Conservation (phyloP, 2,329 filamentous ascomycete species). For the Thielaviopsis musarum region DNA sequence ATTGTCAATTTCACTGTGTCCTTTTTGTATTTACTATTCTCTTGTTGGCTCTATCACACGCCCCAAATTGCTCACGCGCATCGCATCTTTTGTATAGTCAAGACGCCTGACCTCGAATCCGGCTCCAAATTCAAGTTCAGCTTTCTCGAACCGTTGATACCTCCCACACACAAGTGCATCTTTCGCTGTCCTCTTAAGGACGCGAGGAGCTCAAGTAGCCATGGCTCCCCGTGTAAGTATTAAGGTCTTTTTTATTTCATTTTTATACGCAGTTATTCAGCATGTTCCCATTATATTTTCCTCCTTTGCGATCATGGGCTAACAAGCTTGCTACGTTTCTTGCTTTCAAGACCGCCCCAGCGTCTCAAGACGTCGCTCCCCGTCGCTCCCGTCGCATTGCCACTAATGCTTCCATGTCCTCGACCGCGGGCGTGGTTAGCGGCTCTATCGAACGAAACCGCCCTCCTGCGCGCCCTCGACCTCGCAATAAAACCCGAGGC, state of each 20-base stretch:
- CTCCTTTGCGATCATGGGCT: background rate
- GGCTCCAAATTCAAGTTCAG: background rate
- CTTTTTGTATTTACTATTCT: background rate
- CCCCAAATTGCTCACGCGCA: background rate
- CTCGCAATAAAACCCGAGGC: background rate
- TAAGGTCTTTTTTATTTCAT: background rate
- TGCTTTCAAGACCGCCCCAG: slow-evolving; percentile 1
- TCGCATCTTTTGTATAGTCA: background rate
- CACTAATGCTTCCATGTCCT: background rate
- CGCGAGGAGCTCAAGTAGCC: background rate
- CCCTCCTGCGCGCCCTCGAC: background rate
- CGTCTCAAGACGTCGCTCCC: background rate
- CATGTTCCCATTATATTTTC: slow-evolving; percentile 2
- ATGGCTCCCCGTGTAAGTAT: background rate
- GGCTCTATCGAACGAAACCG: background rate
- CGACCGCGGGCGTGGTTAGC: background rate
- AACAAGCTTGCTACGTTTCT: slow-evolving; percentile 1
- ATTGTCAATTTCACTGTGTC: background rate
- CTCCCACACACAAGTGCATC: background rate
- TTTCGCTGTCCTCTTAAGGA: background rate
- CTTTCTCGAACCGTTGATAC: background rate
- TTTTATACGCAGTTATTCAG: background rate
- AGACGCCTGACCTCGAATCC: background rate
- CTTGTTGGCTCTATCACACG: background rate
- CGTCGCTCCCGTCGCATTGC: slow-evolving; percentile 8